Conservation (phyloP, 352 stramenopile species). For the Pseudoperonospora humuli region DNA sequence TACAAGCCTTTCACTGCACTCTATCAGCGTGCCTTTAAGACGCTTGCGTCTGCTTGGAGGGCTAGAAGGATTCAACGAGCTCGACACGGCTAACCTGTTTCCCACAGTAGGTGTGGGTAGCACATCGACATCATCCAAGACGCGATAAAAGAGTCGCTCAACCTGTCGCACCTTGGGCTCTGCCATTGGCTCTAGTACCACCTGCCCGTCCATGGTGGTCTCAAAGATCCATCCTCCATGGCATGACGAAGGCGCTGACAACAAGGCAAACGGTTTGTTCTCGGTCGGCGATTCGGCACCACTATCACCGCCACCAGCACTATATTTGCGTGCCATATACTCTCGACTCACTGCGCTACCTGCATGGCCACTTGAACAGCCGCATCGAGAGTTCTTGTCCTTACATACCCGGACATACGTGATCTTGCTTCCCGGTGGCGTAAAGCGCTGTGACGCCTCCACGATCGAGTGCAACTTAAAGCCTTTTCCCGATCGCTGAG, state of each 20-base stretch:
- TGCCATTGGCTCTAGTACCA: conserved; percentile 60
- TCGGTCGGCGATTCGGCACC: conserved; percentile 1
- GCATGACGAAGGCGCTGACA: conserved; percentile 30
- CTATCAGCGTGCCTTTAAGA: conserved; percentile 60
- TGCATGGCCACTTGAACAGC: conserved; percentile 39
- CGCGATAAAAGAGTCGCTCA: conserved; percentile 70
- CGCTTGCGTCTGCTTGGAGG: conserved; percentile 43
- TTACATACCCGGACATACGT: conserved; percentile 80
- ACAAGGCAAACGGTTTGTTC: conserved; percentile 11
- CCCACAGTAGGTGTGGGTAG: conserved; percentile 40
- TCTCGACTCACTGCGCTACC: conserved; percentile 20
- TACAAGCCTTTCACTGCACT: conserved; percentile 74
- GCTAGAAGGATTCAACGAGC: conserved; percentile 14
- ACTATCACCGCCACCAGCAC: conserved; percentile 7
- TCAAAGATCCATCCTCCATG: conserved; percentile 82
- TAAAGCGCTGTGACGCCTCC: conserved; percentile 76
- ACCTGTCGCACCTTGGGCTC: conserved; percentile 59
- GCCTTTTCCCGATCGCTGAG: conserved; percentile 66
- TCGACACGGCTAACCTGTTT: conserved; percentile 3
- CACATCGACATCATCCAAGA: conserved; percentile 60
- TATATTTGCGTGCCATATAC: conserved; percentile 15
- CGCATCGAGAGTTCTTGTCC: conserved; percentile 58
- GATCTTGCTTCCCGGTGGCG: conserved; percentile 69
- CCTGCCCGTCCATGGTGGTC: conserved; percentile 76
- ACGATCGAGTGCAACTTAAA: conserved; percentile 81